Evolutionary conservation across 2,329 filamentous ascomycete species (phyloP).

Genomic region (Epichloe aotearoae): DNA sequence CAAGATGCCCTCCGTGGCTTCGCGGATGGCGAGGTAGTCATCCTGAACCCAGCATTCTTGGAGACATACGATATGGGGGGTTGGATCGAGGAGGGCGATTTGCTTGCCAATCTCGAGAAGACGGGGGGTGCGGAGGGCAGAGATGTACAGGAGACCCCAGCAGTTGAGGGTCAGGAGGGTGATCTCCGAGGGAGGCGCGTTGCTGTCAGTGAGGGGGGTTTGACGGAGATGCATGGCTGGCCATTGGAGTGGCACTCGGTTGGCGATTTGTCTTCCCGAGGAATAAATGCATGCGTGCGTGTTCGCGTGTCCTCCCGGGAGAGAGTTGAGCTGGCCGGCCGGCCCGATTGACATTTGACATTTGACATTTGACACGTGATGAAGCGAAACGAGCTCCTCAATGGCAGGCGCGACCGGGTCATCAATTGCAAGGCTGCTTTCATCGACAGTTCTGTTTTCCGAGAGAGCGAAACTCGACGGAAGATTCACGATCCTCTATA

Average conservation of each 20-base stretch:
- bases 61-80: slow-evolving; percentile 77
- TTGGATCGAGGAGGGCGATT: slow-evolving; percentile 52
- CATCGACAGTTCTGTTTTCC: neutral
- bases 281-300: neutral
- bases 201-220: slow-evolving; percentile 10
- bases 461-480: too few relatives aligned
- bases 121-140: slow-evolving; percentile 63
- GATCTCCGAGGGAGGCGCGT: slow-evolving; percentile 41
- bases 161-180: slow-evolving; percentile 85
- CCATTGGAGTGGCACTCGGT: neutral
- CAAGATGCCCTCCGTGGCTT: slow-evolving; percentile 57
- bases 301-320: too few relatives aligned
- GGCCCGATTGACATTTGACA: neutral
- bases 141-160: slow-evolving; percentile 87
- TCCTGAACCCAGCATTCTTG: slow-evolving; percentile 90
- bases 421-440: neutral
- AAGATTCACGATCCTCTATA: too few relatives aligned
- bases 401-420: neutral
- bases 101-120: slow-evolving; percentile 73
- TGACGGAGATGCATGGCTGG: neutral
- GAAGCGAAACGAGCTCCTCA: neutral
- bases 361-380: neutral
- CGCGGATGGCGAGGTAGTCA: slow-evolving; percentile 68
- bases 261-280: neutral
- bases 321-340: neutral